Percentiles rank a stretch among this genome's conserved stretches.
Conservation (phyloP, 371 early-diverging fungal genomes). For the Catenaria anguillulae region DNA sequence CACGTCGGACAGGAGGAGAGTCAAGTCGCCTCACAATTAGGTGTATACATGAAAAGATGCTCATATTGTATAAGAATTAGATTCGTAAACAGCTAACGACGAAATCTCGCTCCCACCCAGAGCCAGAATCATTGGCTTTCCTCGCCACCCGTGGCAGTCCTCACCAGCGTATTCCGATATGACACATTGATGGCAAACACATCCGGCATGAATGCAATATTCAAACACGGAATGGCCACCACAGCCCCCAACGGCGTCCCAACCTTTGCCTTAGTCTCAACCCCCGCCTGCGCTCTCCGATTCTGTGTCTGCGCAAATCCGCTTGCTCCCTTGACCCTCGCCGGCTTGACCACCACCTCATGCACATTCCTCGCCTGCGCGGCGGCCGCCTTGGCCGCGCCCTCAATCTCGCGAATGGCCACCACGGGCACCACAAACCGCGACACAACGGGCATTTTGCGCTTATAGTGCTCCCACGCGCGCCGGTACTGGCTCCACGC, state of each 20-base stretch:
- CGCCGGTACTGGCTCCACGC: conserved; percentile 1
- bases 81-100: too few species aligned
- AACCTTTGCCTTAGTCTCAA: neutral
- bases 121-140: too few species aligned
- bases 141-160: too few species aligned
- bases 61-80: too few species aligned
- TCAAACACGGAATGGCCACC: neutral
- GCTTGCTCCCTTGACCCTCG: neutral
- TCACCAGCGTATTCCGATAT: too few species aligned
- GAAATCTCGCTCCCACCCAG: too few species aligned
- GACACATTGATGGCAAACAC: neutral
- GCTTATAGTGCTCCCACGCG: neutral
- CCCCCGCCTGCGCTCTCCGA: neutral
- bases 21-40: too few species aligned
- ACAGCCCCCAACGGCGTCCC: neutral
- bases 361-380: neutral
- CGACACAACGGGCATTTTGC: neutral
- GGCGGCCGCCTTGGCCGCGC: neutral
- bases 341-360: too few species aligned
- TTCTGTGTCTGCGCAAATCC: too few species aligned
- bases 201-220: neutral
- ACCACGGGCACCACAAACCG: conserved; percentile 2
- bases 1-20: too few species aligned
- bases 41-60: too few species aligned
- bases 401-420: neutral